Base-by-base conservation (phyloP, 805 yeast species). In the Yarrowia sp. region DNA sequence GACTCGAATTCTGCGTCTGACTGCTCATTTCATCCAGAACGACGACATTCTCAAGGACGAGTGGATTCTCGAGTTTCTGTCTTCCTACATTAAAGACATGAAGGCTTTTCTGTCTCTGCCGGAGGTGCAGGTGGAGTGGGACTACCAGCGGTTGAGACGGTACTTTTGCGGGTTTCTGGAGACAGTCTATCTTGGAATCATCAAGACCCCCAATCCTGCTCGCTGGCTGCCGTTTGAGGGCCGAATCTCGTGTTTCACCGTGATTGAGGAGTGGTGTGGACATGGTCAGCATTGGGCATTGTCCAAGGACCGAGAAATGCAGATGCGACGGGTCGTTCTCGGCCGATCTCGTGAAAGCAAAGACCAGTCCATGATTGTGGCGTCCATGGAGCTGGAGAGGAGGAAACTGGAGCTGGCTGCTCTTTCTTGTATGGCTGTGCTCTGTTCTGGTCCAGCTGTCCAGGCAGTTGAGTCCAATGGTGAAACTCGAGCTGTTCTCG, bases 261-360 rank as follows among this genome's bases (percentile, higher is more conserved):
- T 84, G 70, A 78, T 95, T 65, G 92, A 89, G 68, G 96, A 90
- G 73, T 95, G 99, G 99, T 92, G 97, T 74, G 96, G 96, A 0
- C 85, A 84, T 74, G 98, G 98, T 2, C 86, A 84, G 62, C 79
- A 85, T 24, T 81, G 84, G 9, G 72, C 79, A 0, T 71, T 86
- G 1, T 83, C 91, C 2, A 85, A 84, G 32, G 88, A 87, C 44
- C 79, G 97, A 49, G 91, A 91, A 68, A 73, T 77, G 0, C 87
- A 87, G 85, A 79, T 84, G 78, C 62, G 79, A 19, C 70, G 72
- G 12, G 68, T 71, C 0, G 77, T 75, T 0, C 61, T 75, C 17
- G 70, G 80, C 72, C 66, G 83, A 76, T 51, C 75, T 75, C 67
- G 68, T 22, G 75, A 73, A 9, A 78, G 81, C 73, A 63, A 69